phyloP scores from a whole-genome alignment of 2,329 filamentous ascomycete genomes.

The Rutstroemia sp. region DNA sequence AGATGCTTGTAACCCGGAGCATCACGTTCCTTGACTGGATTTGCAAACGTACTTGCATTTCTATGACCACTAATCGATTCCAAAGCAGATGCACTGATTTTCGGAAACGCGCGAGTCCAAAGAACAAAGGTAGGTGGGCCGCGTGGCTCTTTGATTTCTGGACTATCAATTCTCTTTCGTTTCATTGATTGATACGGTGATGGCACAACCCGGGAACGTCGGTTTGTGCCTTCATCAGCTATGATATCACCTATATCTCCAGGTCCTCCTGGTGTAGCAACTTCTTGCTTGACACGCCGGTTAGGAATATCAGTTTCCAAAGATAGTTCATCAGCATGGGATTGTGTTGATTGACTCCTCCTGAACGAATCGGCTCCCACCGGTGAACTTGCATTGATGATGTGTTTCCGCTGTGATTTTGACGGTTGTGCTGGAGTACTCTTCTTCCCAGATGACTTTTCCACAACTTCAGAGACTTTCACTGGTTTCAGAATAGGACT shows the following conservation, averaged over 20 bases:
- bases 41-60: conserved; percentile 72
- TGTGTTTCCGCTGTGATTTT: conserved; percentile 15
- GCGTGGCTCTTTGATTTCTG: conserved; percentile 30
- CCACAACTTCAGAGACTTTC: conserved; percentile 28
- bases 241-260: conserved; percentile 51
- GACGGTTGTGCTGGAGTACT: conserved; percentile 9
- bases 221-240: conserved; percentile 38
- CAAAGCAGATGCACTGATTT: conserved; percentile 64
- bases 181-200: conserved; percentile 39
- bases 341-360: conserved; percentile 40
- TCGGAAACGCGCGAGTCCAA: conserved; percentile 68
- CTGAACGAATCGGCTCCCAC: conserved; percentile 17
- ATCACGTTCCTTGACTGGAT: conserved; percentile 65
- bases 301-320: conserved; percentile 37
- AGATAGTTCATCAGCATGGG: conserved; percentile 41
- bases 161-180: conserved; percentile 43
- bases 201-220: conserved; percentile 12
- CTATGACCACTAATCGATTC: conserved; percentile 73
- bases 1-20: conserved; percentile 70
- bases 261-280: conserved; percentile 44
- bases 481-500: conserved; percentile 43
- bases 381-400: conserved; percentile 27
- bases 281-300: conserved; percentile 49
- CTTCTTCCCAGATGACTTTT: conserved; percentile 20
- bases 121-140: conserved; percentile 60